phyloP scores from a whole-genome alignment of 345 rosid species.

The Citrus inodora region DNA sequence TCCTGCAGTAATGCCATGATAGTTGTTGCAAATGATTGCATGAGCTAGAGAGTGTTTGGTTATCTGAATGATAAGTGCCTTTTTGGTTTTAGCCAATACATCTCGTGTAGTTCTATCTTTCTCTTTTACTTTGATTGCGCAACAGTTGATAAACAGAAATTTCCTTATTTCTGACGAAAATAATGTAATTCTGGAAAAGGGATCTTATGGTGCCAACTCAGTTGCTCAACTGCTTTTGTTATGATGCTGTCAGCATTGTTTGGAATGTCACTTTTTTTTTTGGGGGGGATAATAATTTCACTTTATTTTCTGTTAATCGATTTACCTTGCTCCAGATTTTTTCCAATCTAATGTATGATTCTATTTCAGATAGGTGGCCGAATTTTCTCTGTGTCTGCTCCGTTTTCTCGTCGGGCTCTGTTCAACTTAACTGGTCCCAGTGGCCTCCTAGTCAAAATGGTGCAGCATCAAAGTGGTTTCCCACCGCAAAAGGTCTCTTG shows the following conservation, averaged over 20 bases:
- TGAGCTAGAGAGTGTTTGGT: background rate
- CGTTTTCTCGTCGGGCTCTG: slow-evolving; percentile 95
- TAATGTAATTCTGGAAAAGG: background rate
- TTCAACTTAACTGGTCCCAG: slow-evolving; percentile 97
- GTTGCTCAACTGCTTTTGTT: background rate
- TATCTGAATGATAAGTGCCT: background rate
- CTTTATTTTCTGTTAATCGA: background rate
- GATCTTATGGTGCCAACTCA: background rate
- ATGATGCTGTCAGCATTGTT: background rate
- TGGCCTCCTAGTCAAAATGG: slow-evolving; percentile 85
- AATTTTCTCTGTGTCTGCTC: slow-evolving; percentile 97
- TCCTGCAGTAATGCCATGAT: background rate
- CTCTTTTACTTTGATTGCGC: background rate
- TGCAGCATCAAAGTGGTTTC: slow-evolving; percentile 77
- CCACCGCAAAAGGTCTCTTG: slow-evolving; percentile 94
- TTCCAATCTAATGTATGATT: slow-evolving; percentile 7
- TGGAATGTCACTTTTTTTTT: background rate
- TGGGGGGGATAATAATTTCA: background rate
- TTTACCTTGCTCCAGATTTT: background rate
- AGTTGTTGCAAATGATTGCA: background rate
- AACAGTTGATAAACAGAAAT: background rate
- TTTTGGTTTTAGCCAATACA: background rate
- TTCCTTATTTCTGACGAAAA: background rate
- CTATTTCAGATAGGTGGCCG: slow-evolving; percentile 95
- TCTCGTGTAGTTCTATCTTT: background rate